Evolutionary conservation across 352 stramenopile genomes (phyloP).

Genomic region (Ophiocytium majus): DNA sequence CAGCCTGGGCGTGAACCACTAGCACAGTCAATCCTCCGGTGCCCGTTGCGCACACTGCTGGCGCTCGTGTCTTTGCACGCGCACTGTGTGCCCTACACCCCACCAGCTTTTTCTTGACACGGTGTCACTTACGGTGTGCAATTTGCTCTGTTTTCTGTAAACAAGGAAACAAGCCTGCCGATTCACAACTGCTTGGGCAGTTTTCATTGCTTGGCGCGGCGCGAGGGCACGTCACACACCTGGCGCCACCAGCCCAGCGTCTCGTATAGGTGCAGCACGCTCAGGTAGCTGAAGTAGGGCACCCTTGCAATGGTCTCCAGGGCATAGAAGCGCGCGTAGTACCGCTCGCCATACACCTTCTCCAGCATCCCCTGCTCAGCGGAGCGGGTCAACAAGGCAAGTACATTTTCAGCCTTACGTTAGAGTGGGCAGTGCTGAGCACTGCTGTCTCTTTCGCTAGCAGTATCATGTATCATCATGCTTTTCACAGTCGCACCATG

Average conservation of each 20-base stretch:
- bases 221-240: slow-evolving; percentile 26
- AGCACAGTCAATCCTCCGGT: no score
- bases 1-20: no score
- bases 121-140: not conserved
- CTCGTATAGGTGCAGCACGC: slow-evolving; percentile 74
- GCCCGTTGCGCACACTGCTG: no score
- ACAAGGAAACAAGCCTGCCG: not conserved
- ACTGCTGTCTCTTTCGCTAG: no score
- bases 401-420: no score
- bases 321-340: slow-evolving; percentile 73
- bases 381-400: no score
- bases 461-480: no score
- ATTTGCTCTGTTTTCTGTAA: not conserved
- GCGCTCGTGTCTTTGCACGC: no score
- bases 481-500: no score
- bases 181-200: slow-evolving; percentile 2
- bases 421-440: no score
- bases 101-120: no score
- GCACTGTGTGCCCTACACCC: no score
- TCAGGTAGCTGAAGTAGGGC: slow-evolving; percentile 66
- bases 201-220: slow-evolving; percentile 1
- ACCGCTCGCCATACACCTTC: slow-evolving; percentile 60
- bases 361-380: slow-evolving; percentile 46
- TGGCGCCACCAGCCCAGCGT: slow-evolving; percentile 65
- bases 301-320: slow-evolving; percentile 77